Evolutionary conservation across 371 early-diverging fungal genomes (phyloP).

Genomic region (Lichtheimia ramosa): DNA sequence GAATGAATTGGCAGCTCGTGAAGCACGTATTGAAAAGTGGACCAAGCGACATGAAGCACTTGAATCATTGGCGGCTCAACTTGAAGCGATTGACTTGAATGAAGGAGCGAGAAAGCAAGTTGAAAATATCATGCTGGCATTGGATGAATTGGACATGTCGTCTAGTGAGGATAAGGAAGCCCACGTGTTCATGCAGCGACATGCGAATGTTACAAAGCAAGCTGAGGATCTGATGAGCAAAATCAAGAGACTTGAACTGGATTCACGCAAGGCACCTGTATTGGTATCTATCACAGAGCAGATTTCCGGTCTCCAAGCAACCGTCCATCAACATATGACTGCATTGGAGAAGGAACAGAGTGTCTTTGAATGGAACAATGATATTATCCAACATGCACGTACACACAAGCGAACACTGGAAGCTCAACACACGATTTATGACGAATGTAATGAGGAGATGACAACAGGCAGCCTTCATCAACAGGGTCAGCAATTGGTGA

Average conservation of each 20-base stretch:
- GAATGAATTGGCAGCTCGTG: background rate
- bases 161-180: too few relatives aligned
- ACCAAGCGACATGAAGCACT: conserved; percentile 6
- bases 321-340: too few relatives aligned
- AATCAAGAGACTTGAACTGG: too few relatives aligned
- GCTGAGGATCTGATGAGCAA: too few relatives aligned
- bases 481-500: conserved; percentile 2
- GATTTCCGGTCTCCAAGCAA: too few relatives aligned
- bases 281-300: too few relatives aligned
- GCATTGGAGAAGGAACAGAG: background rate
- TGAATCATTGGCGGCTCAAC: background rate
- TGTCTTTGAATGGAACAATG: background rate
- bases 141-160: background rate
- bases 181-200: background rate
- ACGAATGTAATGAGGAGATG: too few relatives aligned
- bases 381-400: background rate
- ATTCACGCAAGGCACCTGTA: too few relatives aligned
- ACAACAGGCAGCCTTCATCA: too few relatives aligned
- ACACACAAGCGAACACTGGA: background rate
- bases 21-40: conserved; percentile 5
- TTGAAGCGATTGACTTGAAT: background rate
- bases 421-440: too few relatives aligned
- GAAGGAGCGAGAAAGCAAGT: background rate
- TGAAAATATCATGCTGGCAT: background rate
- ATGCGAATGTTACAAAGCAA: background rate